phyloP scores from a whole-genome alignment of 169 alveolate genomes.

The Cryptosporidium baileyi region DNA sequence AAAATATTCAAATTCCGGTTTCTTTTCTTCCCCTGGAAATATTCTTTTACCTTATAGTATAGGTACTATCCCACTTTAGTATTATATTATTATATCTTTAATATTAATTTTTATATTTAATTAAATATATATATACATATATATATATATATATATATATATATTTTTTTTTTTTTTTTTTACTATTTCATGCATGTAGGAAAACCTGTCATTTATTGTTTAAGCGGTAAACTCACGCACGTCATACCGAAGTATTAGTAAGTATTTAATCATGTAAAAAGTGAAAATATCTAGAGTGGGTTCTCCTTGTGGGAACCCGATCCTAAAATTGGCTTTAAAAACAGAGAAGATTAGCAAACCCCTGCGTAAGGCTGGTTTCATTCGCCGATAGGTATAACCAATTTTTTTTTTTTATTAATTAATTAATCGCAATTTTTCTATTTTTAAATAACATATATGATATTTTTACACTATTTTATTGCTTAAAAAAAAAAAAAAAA shows the following conservation, averaged over 20 bases:
- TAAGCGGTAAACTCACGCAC: constrained; percentile 9
- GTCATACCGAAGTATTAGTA: constrained; percentile 21
- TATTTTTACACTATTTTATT: no score
- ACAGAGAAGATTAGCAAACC: constrained; percentile 73
- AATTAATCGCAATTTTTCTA: no score
- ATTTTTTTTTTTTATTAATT: constrained; percentile 1
- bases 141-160: background rate
- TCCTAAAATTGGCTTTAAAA: constrained; percentile 71
- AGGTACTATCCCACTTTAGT: constrained; percentile 45
- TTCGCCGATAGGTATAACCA: constrained; percentile 72
- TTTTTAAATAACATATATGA: no score
- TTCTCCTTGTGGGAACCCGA: constrained; percentile 66
- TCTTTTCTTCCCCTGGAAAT: constrained; percentile 66
- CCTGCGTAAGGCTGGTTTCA: constrained; percentile 73
- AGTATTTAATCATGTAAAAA: constrained; percentile 11
- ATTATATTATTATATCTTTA: no score
- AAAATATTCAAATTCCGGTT: constrained; percentile 50
- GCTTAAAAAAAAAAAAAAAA: no score
- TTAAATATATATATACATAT: no score
- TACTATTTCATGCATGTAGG: background rate
- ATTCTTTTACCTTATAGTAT: constrained; percentile 28
- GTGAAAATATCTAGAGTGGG: background rate
- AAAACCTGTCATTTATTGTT: background rate
- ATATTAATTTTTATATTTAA: no score
- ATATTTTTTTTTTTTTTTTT: background rate